Evolutionary conservation across 495 filamentous ascomycete species (phyloP).

Genomic region (Ramalina peruviana): DNA sequence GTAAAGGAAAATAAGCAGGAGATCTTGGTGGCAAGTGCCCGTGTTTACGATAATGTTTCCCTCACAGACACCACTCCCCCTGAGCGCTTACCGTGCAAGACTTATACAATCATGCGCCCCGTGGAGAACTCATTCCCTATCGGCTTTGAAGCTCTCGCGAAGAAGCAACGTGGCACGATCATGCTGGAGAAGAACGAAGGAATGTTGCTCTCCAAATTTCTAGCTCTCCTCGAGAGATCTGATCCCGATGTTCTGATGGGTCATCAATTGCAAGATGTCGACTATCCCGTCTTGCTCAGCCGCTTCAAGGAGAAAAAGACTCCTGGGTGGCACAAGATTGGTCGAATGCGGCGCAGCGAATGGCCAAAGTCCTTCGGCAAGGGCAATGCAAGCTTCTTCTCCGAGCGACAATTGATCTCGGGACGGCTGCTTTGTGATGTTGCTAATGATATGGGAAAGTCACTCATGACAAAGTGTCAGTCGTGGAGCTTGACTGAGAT

Average conservation of each 20-base stretch:
- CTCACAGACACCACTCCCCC: constrained; percentile 77
- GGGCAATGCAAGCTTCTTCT: constrained; percentile 75
- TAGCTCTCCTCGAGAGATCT: constrained; percentile 71
- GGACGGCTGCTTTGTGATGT: constrained; percentile 88
- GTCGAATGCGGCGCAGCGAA: constrained; percentile 62
- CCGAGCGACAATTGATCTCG: constrained; percentile 76
- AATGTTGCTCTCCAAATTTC: constrained; percentile 70
- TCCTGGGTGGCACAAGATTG: constrained; percentile 83
- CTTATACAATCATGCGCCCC: constrained; percentile 84
- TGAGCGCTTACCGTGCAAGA: constrained; percentile 75
- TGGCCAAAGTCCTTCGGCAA: constrained; percentile 87
- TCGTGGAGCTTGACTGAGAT: constrained; percentile 97
- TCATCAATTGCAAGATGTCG: constrained; percentile 93
- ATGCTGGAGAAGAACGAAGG: constrained; percentile 70
- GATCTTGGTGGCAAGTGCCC: constrained; percentile 75
- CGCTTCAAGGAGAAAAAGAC: constrained; percentile 82
- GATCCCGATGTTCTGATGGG: constrained; percentile 93
- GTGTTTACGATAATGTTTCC: constrained; percentile 82
- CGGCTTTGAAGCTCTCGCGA: constrained; percentile 65
- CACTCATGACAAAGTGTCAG: constrained; percentile 90
- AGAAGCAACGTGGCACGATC: constrained; percentile 57
- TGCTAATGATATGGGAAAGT: constrained; percentile 94
- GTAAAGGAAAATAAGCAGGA: constrained; percentile 93
- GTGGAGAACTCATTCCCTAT: constrained; percentile 58
- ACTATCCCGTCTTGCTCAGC: constrained; percentile 80